Conservation (phyloP, 2,329 filamentous ascomycete genomes). For the Hirsutella thompsonii region DNA sequence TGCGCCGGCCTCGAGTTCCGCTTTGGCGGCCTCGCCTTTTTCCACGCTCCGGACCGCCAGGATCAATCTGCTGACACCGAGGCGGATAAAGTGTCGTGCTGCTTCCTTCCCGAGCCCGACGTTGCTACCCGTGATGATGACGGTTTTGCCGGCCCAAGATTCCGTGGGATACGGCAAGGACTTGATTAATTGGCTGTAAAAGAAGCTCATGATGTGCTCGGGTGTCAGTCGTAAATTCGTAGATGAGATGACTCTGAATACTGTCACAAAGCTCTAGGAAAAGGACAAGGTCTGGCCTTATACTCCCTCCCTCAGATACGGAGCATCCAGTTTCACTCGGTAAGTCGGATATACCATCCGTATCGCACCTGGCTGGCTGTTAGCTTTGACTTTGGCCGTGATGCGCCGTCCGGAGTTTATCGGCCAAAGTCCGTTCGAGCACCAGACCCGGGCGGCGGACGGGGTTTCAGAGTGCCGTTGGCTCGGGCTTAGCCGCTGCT, state of each 20-base stretch:
- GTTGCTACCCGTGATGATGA: conserved; percentile 25
- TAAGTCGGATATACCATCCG: background rate
- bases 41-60: conserved; percentile 19
- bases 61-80: conserved; percentile 19
- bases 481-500: too few species aligned
- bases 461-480: too few species aligned
- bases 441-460: too few species aligned
- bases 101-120: conserved; percentile 23
- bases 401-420: background rate
- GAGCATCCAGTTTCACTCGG: background rate
- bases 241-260: background rate
- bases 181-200: conserved; percentile 2
- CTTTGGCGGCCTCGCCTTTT: conserved; percentile 21
- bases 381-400: background rate
- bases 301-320: too few species aligned
- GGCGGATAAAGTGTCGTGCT: conserved; percentile 18
- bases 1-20: conserved; percentile 16
- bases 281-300: too few species aligned
- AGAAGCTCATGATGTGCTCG: background rate
- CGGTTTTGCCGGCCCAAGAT: conserved; percentile 15
- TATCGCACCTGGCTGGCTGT: background rate
- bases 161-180: conserved; percentile 11
- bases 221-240: background rate
- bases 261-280: too few species aligned
- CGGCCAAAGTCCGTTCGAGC: background rate